Evolutionary conservation across 2,329 filamentous ascomycete genomes (phyloP), one percentile per base, ranked within the genome.

Genomic region (Blumeriella jaapii): DNA sequence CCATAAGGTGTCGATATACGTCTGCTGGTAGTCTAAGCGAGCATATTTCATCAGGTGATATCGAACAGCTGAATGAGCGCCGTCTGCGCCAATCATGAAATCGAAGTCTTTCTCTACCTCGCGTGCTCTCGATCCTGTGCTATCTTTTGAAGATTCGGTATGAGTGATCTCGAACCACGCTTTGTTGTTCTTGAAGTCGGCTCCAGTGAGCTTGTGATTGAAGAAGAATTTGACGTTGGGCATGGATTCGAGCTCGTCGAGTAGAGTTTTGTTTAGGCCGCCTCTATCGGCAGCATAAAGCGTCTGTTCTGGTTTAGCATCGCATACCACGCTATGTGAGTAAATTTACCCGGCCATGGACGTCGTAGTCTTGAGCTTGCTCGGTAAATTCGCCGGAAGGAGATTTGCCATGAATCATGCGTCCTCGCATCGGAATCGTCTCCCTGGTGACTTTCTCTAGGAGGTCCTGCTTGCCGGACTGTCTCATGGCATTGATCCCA

Each of bases 1-100:
- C 91, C 91, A 98, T 4, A 96, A 63, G 0, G 87, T 91, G 58
- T 96, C 89, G 54, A 98, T 91, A 58, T 98, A 98, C 51, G 85
- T 76, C 56, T 98, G 91, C 49, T 82, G 70, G 55, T 94, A 98
- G 60, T 91, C 76, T 74, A 96, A 84, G 8, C 82, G 76, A 1
- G 80, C 73, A 51, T 74, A 95, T 61, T 96, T 96, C 89, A 98
- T 98, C 61, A 98, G 65, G 55, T 96, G 86, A 55, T 85, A 93
- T 33, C 91, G 71, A 3, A 87, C 79, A 27, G 86, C 78, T 0
- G 89, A 96, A 60, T 98, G 89, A 0, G 91, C 91, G 6, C 91
- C 91, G 53, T 98, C 91, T 20, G 89, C 87, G 7, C 91, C 91
- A 39, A 98, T 82, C 63, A 98, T 76, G 47, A 94, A 74, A 59